Base-by-base conservation (phyloP, 306 rosid genomes). In the Urtica urens region DNA sequence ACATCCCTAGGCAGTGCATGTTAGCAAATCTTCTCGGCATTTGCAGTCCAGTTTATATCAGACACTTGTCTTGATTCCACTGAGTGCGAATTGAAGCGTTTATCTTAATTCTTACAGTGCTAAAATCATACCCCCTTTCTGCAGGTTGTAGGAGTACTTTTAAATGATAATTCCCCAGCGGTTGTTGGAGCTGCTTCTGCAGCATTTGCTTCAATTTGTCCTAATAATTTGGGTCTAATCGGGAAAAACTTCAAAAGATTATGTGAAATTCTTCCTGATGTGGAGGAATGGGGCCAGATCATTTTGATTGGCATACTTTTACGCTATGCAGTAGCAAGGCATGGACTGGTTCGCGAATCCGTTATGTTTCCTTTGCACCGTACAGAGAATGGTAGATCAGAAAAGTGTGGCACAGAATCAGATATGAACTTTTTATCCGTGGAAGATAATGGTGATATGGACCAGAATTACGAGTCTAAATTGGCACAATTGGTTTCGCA, bases 101-200 rank as follows among this genome's bases (percentile, higher is more conserved):
- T 24, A 18, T 17, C 13, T 53, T 21, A 3, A 4, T 40, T 40
- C 2, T 2, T 23, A 30, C 17, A 28, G 10, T 23, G 11, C 23
- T 29, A 14, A 40, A 26, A 41, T 10, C 45, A 17, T 5, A 31
- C 11, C 34, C 4, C 46, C 8, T 13, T 7, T 9, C 45, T 73
- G 79, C 93, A 85, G 99, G 61, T 79, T 64, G 73, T 92, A 55
- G 85, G 80, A 50, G 67, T 75, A 40, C 64, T 92, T 66, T 67
- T 92, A 41, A 79, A 74, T 59, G 95, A 92, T 58, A 67, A 67
- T 63, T 85, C 96, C 59, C 94, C 96, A 3, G 72, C 78, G 59
- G 96, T 92, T 17, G 80, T 92, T 73, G 99, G 99, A 57, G 96
- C 96, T 47, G 99, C 99, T 30, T 92, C 96, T 35, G 85, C 96